A percentile compares a stretch with the other conserved stretches of the same genome.
phyloP scores from a whole-genome alignment of 805 yeast species.

The Lachancea lanzarotensis region DNA sequence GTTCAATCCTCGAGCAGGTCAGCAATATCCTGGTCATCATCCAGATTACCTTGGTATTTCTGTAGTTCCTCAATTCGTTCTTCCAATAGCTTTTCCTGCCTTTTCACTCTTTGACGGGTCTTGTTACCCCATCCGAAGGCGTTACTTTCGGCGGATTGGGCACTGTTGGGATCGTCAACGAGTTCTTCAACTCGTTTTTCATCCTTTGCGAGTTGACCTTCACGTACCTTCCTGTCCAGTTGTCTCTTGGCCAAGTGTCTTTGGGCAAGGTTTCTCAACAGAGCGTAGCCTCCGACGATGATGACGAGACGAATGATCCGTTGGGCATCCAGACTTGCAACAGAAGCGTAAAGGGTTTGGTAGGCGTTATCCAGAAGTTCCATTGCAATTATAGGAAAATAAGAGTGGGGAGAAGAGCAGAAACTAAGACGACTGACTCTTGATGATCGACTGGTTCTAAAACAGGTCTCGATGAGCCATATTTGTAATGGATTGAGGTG shows the following conservation, averaged over 20 bases:
- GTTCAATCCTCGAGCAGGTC: constrained; percentile 53
- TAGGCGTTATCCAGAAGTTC: constrained; percentile 12
- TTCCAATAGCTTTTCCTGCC: constrained; percentile 49
- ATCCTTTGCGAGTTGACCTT: constrained; percentile 22
- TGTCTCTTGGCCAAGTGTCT: constrained; percentile 54
- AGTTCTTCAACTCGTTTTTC: constrained; percentile 31
- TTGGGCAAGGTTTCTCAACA: constrained; percentile 50
- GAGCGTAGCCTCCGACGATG: constrained; percentile 56
- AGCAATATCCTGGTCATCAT: constrained; percentile 53
- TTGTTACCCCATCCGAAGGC: constrained; percentile 77
- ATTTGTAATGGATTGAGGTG: background rate
- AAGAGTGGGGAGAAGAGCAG: too few species aligned
- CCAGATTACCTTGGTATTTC: constrained; percentile 36
- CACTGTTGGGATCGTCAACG: constrained; percentile 34
- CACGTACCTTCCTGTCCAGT: constrained; percentile 43
- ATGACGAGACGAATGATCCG: constrained; percentile 33
- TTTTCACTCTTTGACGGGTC: constrained; percentile 54
- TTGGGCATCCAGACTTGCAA: constrained; percentile 15
- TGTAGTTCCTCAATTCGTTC: constrained; percentile 38
- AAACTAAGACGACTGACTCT: too few species aligned
- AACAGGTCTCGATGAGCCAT: background rate
- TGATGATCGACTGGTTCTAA: too few species aligned
- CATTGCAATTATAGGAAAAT: background rate
- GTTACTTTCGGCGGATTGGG: constrained; percentile 34
- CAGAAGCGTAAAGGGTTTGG: constrained; percentile 15